Conservation (phyloP, 2,329 filamentous ascomycete species). For the Diaporthe ilicicola region DNA sequence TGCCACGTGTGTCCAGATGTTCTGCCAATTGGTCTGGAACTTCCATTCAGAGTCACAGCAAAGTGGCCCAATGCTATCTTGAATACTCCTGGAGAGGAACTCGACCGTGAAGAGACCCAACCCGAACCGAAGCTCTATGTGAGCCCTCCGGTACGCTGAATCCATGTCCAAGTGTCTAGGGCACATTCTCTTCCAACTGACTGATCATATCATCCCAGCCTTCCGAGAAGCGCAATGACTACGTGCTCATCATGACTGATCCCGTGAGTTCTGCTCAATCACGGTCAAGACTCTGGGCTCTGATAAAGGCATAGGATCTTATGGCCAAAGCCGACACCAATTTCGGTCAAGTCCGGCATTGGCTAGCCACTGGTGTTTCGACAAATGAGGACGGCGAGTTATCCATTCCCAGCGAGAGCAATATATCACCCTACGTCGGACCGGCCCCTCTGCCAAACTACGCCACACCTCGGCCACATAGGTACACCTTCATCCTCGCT, state of each 20-base stretch:
- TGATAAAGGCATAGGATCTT: background rate
- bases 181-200: too few species aligned
- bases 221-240: background rate
- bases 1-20: background rate
- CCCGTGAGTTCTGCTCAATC: background rate
- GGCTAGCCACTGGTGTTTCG: background rate
- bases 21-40: background rate
- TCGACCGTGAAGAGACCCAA: background rate
- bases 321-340: background rate
- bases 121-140: background rate
- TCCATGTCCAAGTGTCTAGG: accelerated
- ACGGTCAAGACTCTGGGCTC: background rate
- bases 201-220: background rate
- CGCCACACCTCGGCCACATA: background rate
- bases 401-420: background rate
- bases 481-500: background rate
- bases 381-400: background rate
- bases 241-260: constrained; percentile 8
- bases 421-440: background rate
- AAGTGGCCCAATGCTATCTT: background rate
- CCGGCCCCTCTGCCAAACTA: background rate
- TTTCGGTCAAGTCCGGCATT: background rate
- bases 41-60: background rate
- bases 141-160: background rate
- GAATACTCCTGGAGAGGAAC: background rate